Base-by-base conservation (phyloP, 441 rosid genomes). In the Viola pubescens region DNA sequence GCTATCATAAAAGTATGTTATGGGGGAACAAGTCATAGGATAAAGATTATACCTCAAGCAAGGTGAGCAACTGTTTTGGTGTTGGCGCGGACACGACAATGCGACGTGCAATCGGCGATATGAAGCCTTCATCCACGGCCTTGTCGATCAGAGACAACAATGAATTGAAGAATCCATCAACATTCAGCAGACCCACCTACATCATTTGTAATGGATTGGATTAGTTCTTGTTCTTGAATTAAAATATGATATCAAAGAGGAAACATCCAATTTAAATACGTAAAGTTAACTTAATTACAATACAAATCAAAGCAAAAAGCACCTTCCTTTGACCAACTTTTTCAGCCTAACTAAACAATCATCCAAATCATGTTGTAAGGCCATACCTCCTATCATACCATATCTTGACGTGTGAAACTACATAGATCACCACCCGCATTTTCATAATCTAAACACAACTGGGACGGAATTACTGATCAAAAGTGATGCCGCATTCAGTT, bases 171-270 rank as follows among this genome's bases (percentile, higher is more conserved):
- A 64, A 92, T n/a, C 97, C 98, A 75, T 92, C 94, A 42, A 92
- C 96, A 70, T 92, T 92, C 77, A 92, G 72, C 16, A 92, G 89
- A 48, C 98, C 97, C 73, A 89, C 98, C 98, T 92, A 78, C 75
- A 73, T 9, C 39, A 2, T 0, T 5, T 7, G 37, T 45, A n/a
- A 59, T 39, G 65, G 39, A 48, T 0, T 44, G 5, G 12, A 16
- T 51, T 63, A 65, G 61, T 63, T 58, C 68, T 64, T 69, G 61
- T 65, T 58, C 68, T 64, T 69, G 11, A 42, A 60, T 52, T 37
- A 52, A 41, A 49, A 1, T 6, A 54, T 9, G 47, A 11, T 42
- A 64, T 42, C 62, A 11, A 41, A 16, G 13, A 59, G 44, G n/a
- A 57, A 13, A 9, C 54, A 47, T 37, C 60, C 37, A 48, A 59